Base-by-base conservation (phyloP, 768 basidiomycete species). In the Tulasnella sp. region DNA sequence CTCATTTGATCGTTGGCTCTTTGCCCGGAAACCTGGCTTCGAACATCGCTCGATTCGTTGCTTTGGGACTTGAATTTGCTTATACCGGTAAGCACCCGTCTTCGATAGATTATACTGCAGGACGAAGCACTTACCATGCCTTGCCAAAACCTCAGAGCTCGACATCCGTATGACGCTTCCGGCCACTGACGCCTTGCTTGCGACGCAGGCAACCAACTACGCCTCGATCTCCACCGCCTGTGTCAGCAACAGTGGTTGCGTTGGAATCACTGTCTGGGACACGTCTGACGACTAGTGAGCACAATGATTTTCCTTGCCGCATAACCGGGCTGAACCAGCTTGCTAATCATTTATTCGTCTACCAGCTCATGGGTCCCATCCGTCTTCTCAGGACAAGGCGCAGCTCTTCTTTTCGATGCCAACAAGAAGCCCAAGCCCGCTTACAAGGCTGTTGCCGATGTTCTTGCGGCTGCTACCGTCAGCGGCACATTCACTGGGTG, bases 31-130 rank as follows among this genome's bases (percentile, higher is more conserved):
- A 48, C n/a, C 81, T 91, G 71, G 84, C 87, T 74, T 82, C 85
- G 3, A 88, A 88, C 79, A 83, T 91, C 77, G 82, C 87, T 79
- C 85, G 86, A 72, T 88, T 91, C 81, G 86, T 88, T 15, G 87
- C 87, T 16, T 87, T 91, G 37, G 90, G 91, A 5, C 84, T 92
- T 61, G 91, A 91, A 81, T 88, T 91, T 39, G 90, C 90, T 13
- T 87, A 91, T 80, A 92, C 91, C 3, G 75, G 75, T 75, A 35
- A 61, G 75, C n/a, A 39, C 13, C 2, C 11, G 26, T 46, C 5
- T 2, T 9, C 20, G 74, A 13, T 15, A 32, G 26, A 44, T 1
- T 13, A 9, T n/a, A 51, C 18, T 73, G 20, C 16, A 73, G 23
- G n/a, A 11, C 18, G 29, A 37, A 10, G 26, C 51, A 16, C 23